Percentiles rank a stretch among this genome's conserved stretches.
phyloP scores from a whole-genome alignment of 352 stramenopile genomes.

The Pythium scleroteichum region DNA sequence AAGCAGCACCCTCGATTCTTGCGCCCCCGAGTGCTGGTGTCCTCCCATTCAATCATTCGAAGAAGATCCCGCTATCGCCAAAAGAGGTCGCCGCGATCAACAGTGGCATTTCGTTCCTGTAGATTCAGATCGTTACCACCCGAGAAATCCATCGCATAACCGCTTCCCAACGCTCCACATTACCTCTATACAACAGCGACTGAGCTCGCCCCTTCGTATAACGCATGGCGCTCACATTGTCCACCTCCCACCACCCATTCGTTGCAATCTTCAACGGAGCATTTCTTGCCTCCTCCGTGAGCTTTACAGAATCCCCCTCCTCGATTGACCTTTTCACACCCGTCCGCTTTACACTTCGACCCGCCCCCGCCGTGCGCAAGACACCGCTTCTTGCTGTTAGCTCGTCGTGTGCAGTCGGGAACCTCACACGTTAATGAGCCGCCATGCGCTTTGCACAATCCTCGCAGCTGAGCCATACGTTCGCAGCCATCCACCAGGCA shows the following conservation, averaged over 20 bases:
- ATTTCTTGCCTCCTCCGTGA: constrained; percentile 83
- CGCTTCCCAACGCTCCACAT: too few species aligned
- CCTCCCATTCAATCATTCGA: constrained; percentile 61
- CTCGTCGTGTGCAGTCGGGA: constrained; percentile 60
- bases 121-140: constrained; percentile 18
- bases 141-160: too few species aligned
- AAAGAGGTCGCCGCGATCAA: constrained; percentile 81
- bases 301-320: constrained; percentile 78
- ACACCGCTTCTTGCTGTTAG: constrained; percentile 78
- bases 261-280: constrained; percentile 51
- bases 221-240: constrained; percentile 59
- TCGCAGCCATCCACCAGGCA: constrained; percentile 70
- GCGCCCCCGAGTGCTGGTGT: constrained; percentile 58
- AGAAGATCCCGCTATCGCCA: constrained; percentile 64
- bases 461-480: constrained; percentile 57
- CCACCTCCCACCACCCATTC: constrained; percentile 75
- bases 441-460: constrained; percentile 82
- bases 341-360: constrained; percentile 61
- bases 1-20: constrained; percentile 23
- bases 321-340: constrained; percentile 74
- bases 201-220: constrained; percentile 26
- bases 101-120: constrained; percentile 75
- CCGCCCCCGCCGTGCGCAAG: constrained; percentile 83
- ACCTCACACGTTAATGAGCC: constrained; percentile 66
- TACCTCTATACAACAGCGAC: constrained; percentile 37